Percentiles rank a stretch among this genome's conserved stretches.
Conservation (phyloP, 2,329 filamentous ascomycete species). For the Fusarium camptoceras region DNA sequence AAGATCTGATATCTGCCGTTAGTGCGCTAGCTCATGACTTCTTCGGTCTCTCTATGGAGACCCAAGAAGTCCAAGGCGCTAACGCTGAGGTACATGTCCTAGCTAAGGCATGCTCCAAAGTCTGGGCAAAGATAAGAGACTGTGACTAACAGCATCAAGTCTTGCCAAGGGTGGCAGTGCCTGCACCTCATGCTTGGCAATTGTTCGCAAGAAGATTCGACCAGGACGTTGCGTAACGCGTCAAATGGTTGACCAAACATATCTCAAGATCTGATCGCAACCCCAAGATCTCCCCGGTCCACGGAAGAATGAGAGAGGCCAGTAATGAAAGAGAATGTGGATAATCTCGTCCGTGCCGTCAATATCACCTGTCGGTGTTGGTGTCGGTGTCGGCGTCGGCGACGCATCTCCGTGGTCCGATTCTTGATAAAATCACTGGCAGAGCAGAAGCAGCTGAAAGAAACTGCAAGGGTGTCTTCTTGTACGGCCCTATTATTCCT, state of each 20-base stretch:
- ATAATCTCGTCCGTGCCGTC: conserved; percentile 11
- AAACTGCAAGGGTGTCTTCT: conserved; percentile 7
- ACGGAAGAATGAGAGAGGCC: conserved; percentile 9
- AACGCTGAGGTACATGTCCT: conserved; percentile 32
- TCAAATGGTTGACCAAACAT: conserved; percentile 29
- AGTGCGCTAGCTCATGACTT: conserved; percentile 19
- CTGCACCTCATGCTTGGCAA: conserved; percentile 41
- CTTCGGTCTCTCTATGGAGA: neutral
- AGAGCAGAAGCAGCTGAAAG: neutral
- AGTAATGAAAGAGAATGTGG: conserved; percentile 9
- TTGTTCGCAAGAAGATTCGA: conserved; percentile 23
- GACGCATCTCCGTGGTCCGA: conserved; percentile 23
- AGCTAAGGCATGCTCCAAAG: conserved; percentile 38
- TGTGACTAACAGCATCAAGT: conserved; percentile 39
- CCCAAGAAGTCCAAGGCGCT: conserved; percentile 20
- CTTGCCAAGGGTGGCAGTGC: conserved; percentile 43
- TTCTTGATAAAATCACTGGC: neutral
- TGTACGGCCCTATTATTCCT: conserved; percentile 23
- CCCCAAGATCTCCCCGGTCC: conserved; percentile 37
- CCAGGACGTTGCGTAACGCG: conserved; percentile 23
- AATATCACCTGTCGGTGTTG: neutral
- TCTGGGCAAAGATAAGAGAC: conserved; percentile 36
- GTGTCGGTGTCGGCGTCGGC: neutral
- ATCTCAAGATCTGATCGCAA: conserved; percentile 40
- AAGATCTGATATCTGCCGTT: neutral